phyloP scores from a whole-genome alignment of 805 yeast species.

The Kuraishia hungarica region DNA sequence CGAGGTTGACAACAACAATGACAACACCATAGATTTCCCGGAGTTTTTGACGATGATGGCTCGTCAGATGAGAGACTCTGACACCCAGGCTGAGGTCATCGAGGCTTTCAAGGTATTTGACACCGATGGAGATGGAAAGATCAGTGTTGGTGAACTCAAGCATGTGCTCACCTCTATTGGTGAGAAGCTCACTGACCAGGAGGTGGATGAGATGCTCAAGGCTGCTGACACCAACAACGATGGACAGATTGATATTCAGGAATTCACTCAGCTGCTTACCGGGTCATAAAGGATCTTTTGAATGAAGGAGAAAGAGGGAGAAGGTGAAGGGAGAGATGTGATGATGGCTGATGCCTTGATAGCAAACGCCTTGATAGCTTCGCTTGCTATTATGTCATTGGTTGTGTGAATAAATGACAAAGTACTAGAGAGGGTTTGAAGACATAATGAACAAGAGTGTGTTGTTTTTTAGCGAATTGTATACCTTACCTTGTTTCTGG shows the following conservation, averaged over 20 bases:
- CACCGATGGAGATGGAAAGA: conserved; percentile 92
- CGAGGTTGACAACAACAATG: conserved; percentile 93
- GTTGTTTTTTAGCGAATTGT: background rate
- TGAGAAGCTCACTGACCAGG: conserved; percentile 92
- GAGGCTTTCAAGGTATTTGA: conserved; percentile 99
- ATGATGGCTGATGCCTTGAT: too few species aligned
- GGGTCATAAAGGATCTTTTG: conserved; percentile 42
- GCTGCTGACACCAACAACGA: conserved; percentile 95
- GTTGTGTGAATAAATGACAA: background rate
- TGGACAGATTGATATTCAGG: conserved; percentile 95
- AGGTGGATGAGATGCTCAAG: conserved; percentile 93
- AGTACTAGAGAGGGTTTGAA: too few species aligned
- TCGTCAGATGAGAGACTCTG: conserved; percentile 92
- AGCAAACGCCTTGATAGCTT: background rate
- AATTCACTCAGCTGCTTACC: conserved; percentile 82
- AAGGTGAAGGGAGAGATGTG: background rate
- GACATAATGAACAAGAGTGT: too few species aligned
- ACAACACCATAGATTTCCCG: conserved; percentile 78
- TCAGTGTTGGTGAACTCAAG: conserved; percentile 92
- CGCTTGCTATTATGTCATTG: background rate
- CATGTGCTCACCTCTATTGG: conserved; percentile 97
- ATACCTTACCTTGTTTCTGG: background rate
- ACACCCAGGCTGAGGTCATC: conserved; percentile 91
- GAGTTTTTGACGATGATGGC: conserved; percentile 84
- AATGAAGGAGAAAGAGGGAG: background rate